These are phyloP conservation scores for Ceratocystis huliohia DNA, from an alignment of 2,329 filamentous ascomycete species.

Conservation along the genomic window DNA sequence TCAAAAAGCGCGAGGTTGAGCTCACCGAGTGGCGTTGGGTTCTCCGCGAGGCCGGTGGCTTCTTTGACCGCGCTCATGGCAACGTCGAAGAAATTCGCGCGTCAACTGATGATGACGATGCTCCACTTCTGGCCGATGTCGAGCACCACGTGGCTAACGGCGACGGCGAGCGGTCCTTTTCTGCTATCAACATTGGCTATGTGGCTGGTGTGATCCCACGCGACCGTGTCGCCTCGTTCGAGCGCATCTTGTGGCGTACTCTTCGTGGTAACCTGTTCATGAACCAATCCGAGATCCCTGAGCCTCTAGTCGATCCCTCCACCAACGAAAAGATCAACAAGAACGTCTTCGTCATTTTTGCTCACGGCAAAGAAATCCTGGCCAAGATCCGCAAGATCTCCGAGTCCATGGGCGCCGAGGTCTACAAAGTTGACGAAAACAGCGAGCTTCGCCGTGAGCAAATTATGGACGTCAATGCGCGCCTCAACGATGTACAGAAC, in stretches of 20 bases:
- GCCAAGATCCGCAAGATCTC: constrained; percentile 99
- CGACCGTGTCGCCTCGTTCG: constrained; percentile 86
- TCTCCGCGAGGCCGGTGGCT: constrained; percentile 84
- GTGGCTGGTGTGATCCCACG: constrained; percentile 90
- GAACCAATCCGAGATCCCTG: constrained; percentile 98
- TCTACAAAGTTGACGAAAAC: constrained; percentile 97
- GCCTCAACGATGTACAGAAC: constrained; percentile 78
- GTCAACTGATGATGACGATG: constrained; percentile 81
- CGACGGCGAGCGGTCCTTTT: constrained; percentile 75
- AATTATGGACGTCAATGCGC: constrained; percentile 92
- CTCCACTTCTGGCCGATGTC: constrained; percentile 81
- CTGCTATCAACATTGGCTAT: constrained; percentile 97
- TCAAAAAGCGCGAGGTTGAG: constrained; percentile 96
- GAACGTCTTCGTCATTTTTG: constrained; percentile 99
- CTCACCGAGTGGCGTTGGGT: constrained; percentile 98
- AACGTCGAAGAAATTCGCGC: constrained; percentile 94
- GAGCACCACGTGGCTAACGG: constrained; percentile 55
- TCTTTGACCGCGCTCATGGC: constrained; percentile 91
- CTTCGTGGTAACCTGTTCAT: constrained; percentile 97
- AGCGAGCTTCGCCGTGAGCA: constrained; percentile 89
- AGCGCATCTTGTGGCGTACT: constrained; percentile 94
- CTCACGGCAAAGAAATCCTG: constrained; percentile 94
- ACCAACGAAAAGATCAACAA: constrained; percentile 89
- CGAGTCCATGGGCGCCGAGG: constrained; percentile 86
- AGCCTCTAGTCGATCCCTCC: constrained; percentile 79